Evolutionary conservation across 352 stramenopile genomes (phyloP), one percentile per base, ranked within the genome.

Genomic region (Globisporangium nodosum): DNA sequence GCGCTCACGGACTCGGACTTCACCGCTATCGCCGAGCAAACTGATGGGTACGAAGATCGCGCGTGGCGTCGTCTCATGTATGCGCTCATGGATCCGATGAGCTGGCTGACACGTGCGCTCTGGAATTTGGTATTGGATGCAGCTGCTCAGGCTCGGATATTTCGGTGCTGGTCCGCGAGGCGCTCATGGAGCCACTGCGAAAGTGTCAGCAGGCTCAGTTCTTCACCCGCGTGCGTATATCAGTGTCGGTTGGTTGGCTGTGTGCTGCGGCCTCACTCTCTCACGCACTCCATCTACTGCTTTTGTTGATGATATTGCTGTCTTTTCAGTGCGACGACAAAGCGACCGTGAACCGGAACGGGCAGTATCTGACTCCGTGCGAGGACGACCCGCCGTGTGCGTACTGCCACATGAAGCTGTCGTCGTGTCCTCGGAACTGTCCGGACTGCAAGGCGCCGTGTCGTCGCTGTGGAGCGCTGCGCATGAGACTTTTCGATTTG

Each of bases 151-250:
- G 97, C 24, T 97, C 93, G 27, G 97, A 99, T 86, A 98, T 99
- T 31, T 97, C 90, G 27, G 87, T 98, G 6, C 70, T 99, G 33
- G 96, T 99, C 6, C 92, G 97, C 52, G 97, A 99, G 61, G 97
- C 96, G 3, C 67, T 99, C 24, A 99, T 99, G 96, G 80, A 98
- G 71, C 97, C 97, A 6, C 70, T 99, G 30, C 78, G 96, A 58
- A 94, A 96, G 69, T 99, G 96, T 66, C 96, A 99, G 64, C 83
- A 98, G 76, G 96, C 97, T n/a, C 93, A 98, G 60, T 95, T 93
- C 58, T 96, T 96, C 66, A 81, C 68, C 40, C 72, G 73, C 42
- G 85, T 96, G 76, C 58, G 21, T 43, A 15, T 0, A 37, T 20
- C 35, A 35, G 11, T 42, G 8, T 8, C 39, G 24, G 37, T 15